Conservation (phyloP, 2,329 filamentous ascomycete genomes). For the Fusarium setosum region DNA sequence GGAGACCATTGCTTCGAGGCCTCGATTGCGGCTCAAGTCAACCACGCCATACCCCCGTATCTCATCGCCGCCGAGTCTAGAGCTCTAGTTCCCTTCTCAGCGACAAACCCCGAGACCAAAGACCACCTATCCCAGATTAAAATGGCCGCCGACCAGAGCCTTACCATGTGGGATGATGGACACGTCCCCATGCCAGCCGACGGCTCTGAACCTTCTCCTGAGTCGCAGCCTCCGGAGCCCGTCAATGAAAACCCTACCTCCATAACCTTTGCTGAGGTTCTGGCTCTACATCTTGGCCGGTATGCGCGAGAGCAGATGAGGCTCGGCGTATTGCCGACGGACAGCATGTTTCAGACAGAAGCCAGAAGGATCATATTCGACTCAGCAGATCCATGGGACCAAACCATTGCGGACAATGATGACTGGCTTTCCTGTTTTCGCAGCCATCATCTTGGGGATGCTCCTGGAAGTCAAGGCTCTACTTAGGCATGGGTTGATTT, state of each 20-base stretch:
- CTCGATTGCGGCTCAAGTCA: constrained; percentile 33
- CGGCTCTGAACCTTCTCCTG: background rate
- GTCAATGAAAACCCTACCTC: background rate
- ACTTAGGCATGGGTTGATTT: no score
- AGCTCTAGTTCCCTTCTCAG: constrained; percentile 42
- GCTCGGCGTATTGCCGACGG: constrained; percentile 34
- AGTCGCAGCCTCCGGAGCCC: background rate
- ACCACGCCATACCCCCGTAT: constrained; percentile 41
- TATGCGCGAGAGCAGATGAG: constrained; percentile 39
- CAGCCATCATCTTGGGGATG: background rate
- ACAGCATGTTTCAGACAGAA: constrained; percentile 44
- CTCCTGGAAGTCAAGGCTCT: background rate
- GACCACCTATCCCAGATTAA: constrained; percentile 39
- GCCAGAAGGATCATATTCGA: constrained; percentile 41
- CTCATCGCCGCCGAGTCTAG: constrained; percentile 38
- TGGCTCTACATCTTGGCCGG: constrained; percentile 32
- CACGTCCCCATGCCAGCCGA: no score
- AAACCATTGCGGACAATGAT: constrained; percentile 43
- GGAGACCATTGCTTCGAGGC: constrained; percentile 43
- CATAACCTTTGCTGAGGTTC: constrained; percentile 23
- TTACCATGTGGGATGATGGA: background rate
- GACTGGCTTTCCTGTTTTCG: constrained; percentile 44
- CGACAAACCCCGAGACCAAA: constrained; percentile 31
- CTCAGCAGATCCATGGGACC: constrained; percentile 39
- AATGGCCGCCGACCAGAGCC: background rate